Evolutionary conservation across 805 yeast genomes (phyloP).

Genomic region (Crinitomyces ghanaensis): DNA sequence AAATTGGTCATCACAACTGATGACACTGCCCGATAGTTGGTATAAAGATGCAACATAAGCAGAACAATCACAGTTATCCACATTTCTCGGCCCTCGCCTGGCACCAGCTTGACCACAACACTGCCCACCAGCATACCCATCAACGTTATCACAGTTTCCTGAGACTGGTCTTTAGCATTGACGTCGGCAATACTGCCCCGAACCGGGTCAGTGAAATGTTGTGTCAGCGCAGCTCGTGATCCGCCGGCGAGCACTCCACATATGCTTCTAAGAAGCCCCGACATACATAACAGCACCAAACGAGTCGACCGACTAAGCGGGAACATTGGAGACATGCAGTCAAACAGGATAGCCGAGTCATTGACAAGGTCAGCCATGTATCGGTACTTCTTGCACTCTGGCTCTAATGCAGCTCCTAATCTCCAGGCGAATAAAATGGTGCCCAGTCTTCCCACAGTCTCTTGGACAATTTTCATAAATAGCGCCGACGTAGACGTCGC

Average conservation of each 20-base stretch:
- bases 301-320: slow-evolving; percentile 13
- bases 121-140: slow-evolving; percentile 28
- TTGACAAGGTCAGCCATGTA: slow-evolving; percentile 26
- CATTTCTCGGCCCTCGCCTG: slow-evolving; percentile 18
- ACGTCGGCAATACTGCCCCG: slow-evolving; percentile 27
- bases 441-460: slow-evolving; percentile 27
- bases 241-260: slow-evolving; percentile 30
- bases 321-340: slow-evolving; percentile 25
- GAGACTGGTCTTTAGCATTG: slow-evolving; percentile 28
- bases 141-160: slow-evolving; percentile 27
- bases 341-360: slow-evolving; percentile 26
- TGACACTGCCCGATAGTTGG: slow-evolving; percentile 26
- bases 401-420: slow-evolving; percentile 25
- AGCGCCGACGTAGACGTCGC: slow-evolving; percentile 29
- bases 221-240: slow-evolving; percentile 27
- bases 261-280: slow-evolving; percentile 25
- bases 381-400: slow-evolving; percentile 28
- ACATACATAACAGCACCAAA: slow-evolving; percentile 21
- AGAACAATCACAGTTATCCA: slow-evolving; percentile 21
- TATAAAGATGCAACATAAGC: slow-evolving; percentile 22
- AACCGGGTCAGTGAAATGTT: slow-evolving; percentile 26
- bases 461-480: slow-evolving; percentile 27
- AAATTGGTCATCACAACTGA: slow-evolving; percentile 22
- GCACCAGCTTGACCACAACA: slow-evolving; percentile 20
- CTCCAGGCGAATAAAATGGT: slow-evolving; percentile 28